Evolutionary conservation across 495 filamentous ascomycete genomes (phyloP), one percentile per base, ranked within the genome.

Genomic region (Eremomyces bilateralis): DNA sequence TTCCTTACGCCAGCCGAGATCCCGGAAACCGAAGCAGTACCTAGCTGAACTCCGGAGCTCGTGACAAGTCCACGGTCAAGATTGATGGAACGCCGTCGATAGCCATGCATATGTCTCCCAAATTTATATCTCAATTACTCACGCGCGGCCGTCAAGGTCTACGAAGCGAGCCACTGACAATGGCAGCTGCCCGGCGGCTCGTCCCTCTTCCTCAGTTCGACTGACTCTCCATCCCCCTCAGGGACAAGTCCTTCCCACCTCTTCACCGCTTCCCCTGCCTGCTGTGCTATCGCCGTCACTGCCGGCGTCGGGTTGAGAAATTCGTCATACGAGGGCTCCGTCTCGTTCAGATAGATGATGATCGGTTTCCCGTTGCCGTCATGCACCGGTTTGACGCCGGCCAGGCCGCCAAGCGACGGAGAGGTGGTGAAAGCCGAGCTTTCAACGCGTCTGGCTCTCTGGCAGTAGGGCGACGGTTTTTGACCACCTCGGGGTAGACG

Each of bases 381-480:
- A 2, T 38, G 5, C 12, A 67, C 47, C 15, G 61, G 55, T 5
- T 49, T 46, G 6, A 69, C 46, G 3, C 46, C 40, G 3, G 62
- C 60, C 38, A 68, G 50, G 13, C 60, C 45, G 24, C 65, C 50
- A 15, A 90, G 61, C 43, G 69, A 58, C 57, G 79, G 74, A 44
- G 82, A 71, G 8, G 24, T 27, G 24, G 8, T 8, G 24, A 27
- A 6, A 27, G 24, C 24, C 24, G n/a, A n/a, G n/a, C n/a, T n/a
- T n/a, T n/a, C n/a, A n/a, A n/a, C n/a, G n/a, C n/a, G n/a, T n/a
- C n/a, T n/a, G n/a, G n/a, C n/a, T n/a, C n/a, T n/a, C 31, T 78
- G 66, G 52, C 81, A 91, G 42, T 69, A 70, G 2, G 76, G 67
- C n/a, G n/a, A n/a, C n/a, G n/a, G n/a, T 33, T 54, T 42, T 5